phyloP scores from a whole-genome alignment of 1,284 basidiomycete genomes.

The Sphagnurus paluster region DNA sequence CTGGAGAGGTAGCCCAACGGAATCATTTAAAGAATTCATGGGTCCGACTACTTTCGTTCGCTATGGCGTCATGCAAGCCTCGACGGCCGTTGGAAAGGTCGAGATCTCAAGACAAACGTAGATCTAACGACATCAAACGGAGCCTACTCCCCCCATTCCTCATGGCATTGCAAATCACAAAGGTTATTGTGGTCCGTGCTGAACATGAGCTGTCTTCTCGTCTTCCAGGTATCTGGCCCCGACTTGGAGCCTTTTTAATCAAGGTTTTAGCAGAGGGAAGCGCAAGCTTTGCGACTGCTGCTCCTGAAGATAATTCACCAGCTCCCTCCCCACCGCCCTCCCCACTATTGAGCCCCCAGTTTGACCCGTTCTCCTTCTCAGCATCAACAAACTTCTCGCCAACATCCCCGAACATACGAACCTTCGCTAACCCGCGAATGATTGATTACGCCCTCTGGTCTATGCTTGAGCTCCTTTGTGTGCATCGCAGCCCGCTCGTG shows the following conservation, averaged over 20 bases:
- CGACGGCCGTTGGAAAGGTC: constrained; percentile 26
- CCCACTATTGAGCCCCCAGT: constrained; percentile 36
- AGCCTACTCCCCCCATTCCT: constrained; percentile 49
- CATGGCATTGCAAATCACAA: constrained; percentile 67
- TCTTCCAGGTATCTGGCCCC: constrained; percentile 61
- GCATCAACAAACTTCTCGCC: constrained; percentile 23
- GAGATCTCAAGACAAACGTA: constrained; percentile 43
- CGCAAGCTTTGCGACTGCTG: constrained; percentile 51
- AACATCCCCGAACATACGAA: constrained; percentile 19
- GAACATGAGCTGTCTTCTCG: constrained; percentile 55
- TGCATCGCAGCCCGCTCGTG: constrained; percentile 62
- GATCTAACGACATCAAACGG: constrained; percentile 25
- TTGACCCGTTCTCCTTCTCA: constrained; percentile 33
- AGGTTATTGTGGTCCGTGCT: constrained; percentile 66
- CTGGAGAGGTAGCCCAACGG: constrained; percentile 46
- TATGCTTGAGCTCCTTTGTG: constrained; percentile 64
- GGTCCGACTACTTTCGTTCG: constrained; percentile 64
- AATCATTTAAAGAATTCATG: constrained; percentile 52
- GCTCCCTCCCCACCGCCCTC: constrained; percentile 46
- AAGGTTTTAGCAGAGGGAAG: constrained; percentile 56
- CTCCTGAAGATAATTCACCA: constrained; percentile 39
- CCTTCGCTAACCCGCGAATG: constrained; percentile 47
- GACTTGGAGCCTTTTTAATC: constrained; percentile 51
- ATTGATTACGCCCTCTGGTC: constrained; percentile 80
- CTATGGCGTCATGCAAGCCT: constrained; percentile 48